Evolutionary conservation across 2,329 filamentous ascomycete species (phyloP).

Genomic region (Orbilia ellipsospora): DNA sequence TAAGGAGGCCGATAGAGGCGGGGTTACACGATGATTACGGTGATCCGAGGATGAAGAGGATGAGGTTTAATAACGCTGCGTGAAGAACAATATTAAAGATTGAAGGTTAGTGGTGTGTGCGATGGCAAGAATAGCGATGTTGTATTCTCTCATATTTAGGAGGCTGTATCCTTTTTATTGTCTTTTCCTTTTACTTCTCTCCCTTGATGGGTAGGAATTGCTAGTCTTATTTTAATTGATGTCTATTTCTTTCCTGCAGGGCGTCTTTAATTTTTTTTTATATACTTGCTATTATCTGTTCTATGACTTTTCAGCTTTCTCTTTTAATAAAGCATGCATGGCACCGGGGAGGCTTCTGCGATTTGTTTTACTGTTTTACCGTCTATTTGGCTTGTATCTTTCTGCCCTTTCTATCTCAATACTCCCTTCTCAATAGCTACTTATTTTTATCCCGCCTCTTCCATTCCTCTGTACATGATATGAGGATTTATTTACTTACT

Average conservation of each 20-base stretch:
- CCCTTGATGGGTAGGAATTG: conserved; percentile 18
- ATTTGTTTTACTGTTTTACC: not conserved
- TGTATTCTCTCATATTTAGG: not conserved
- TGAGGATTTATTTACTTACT: conserved; percentile 2
- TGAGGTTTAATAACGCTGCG: conserved; percentile 45
- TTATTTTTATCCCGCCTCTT: not conserved
- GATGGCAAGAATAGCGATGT: not conserved
- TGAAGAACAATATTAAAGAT: not conserved
- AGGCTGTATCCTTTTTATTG: not conserved
- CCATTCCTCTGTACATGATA: conserved; percentile 1
- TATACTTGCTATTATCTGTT: not conserved
- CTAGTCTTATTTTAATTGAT: not conserved
- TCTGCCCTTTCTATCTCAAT: not conserved
- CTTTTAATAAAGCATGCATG: not conserved
- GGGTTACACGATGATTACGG: conserved; percentile 40
- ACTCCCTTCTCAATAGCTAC: not conserved
- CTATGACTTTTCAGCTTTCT: not conserved
- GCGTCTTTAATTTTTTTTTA: not conserved
- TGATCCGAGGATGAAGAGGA: conserved; percentile 50
- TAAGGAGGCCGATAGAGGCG: conserved; percentile 33
- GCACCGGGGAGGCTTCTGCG: not conserved
- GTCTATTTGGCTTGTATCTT: not conserved
- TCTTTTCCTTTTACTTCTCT: not conserved
- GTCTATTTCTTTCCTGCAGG: not conserved
- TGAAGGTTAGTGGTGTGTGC: not conserved